Base-by-base conservation (phyloP, 768 basidiomycete species). In the Phanerochaete sordida region DNA sequence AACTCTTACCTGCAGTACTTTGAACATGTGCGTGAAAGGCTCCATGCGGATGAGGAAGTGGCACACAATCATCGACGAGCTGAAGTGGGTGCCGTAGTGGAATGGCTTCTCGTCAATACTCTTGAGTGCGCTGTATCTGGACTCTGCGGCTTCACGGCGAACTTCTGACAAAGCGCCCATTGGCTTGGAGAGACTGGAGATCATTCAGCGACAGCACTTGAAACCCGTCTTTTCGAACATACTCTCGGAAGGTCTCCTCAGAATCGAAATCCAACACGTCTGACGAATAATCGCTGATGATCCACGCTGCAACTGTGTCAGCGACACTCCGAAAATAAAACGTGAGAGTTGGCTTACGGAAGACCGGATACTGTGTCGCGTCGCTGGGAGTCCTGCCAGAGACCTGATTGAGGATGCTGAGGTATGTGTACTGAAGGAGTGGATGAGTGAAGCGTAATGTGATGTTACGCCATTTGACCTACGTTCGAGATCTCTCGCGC, bases 1-100 rank as follows among this genome's bases (percentile, higher is more conserved):
- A 58, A 24, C 15, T 58, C 76, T 61, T 55, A 82, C 84, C 77
- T 86, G 85, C 31, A 97, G 73, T 2, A 91, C 93, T 75, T 95
- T 93, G 80, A 95, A 98, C 88, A 96, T 95, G 68, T 89, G 86
- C 26, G 94, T 95, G 70, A 90, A 98, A 0, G 95, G 95, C 15
- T 88, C 85, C 66, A 95, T 75, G 23, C 95, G 82, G 57, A 98
- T 95, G 65, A 96, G 75, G 75, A 91, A 97, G 65, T 96, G 94
- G 75, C 93, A 95, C 47, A 95, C 91, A 60, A 94, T 96, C 95
- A 97, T 97, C 2, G 93, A 95, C 11, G 93, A 95, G 69, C 91
- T 93, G 68, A 95, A 98, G 70, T 98, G 95, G 0, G 95, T 97
- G 45, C 95, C 91, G 62, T 93, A 94, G 68, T 93, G 91, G 73